Evolutionary conservation across 306 rosid species (phyloP).

Genomic region (Astragalus glycyphyllos): DNA sequence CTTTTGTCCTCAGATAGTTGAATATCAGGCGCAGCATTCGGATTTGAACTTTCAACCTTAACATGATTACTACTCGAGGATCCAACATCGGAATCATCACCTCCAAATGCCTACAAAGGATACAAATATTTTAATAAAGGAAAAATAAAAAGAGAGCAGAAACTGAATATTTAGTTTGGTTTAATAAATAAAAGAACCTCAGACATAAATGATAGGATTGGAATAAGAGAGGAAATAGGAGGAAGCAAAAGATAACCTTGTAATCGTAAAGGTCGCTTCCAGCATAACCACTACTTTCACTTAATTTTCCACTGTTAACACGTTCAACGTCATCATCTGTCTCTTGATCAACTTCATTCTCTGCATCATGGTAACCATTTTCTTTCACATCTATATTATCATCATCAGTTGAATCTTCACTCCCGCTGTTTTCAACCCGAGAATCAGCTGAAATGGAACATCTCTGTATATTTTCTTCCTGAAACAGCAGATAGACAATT

Average conservation of each 20-base stretch:
- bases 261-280: slow-evolving; percentile 98
- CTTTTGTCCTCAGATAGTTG: slow-evolving; percentile 62
- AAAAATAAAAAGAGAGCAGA: slow-evolving; percentile 11
- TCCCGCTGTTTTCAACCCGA: slow-evolving; percentile 85
- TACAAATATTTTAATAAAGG: slow-evolving; percentile 31
- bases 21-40: slow-evolving; percentile 52
- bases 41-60: slow-evolving; percentile 59
- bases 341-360: slow-evolving; percentile 92
- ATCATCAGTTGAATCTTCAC: slow-evolving; percentile 88
- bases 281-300: slow-evolving; percentile 98
- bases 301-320: slow-evolving; percentile 89
- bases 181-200: slow-evolving; percentile 30
- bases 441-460: slow-evolving; percentile 98
- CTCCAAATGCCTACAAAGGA: slow-evolving; percentile 68
- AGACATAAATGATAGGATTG: not conserved
- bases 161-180: not conserved
- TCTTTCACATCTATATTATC: slow-evolving; percentile 81
- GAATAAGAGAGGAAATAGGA: slow-evolving; percentile 23
- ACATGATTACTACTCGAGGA: slow-evolving; percentile 75
- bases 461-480: slow-evolving; percentile 94
- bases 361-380: slow-evolving; percentile 92
- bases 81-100: slow-evolving; percentile 84
- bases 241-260: slow-evolving; percentile 62
- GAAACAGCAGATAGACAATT: slow-evolving; percentile 44
- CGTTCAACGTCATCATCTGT: slow-evolving; percentile 92